A percentile compares a stretch with the other conserved stretches of the same genome.
Conservation (phyloP, 352 stramenopile genomes). For the Pythium sp. region DNA sequence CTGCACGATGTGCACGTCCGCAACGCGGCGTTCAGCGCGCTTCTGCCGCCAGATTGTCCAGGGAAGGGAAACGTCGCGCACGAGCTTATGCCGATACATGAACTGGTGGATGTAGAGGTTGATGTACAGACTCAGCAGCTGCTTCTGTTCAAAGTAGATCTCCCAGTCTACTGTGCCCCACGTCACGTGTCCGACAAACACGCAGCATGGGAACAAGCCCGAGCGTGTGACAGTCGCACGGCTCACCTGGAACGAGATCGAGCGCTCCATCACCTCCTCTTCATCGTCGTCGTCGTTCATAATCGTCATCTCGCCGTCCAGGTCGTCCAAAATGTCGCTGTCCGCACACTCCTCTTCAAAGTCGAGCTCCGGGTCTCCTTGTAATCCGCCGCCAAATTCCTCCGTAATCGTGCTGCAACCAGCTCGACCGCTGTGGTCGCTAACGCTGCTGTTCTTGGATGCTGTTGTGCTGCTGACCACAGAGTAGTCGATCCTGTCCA, state of each 20-base stretch:
- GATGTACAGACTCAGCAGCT: constrained; percentile 70
- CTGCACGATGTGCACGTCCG: constrained; percentile 67
- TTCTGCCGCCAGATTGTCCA: constrained; percentile 86
- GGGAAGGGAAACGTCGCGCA: constrained; percentile 52
- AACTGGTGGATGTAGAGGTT: constrained; percentile 55
- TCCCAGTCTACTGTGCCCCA: constrained; percentile 81
- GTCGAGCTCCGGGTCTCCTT: too few species aligned
- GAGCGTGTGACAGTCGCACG: constrained; percentile 64
- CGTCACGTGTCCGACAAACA: constrained; percentile 77
- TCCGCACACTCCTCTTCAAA: too few species aligned
- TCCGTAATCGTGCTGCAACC: too few species aligned
- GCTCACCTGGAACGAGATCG: constrained; percentile 74
- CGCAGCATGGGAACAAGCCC: constrained; percentile 74
- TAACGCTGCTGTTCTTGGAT: too few species aligned
- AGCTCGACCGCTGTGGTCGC: too few species aligned
- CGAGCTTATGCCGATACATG: constrained; percentile 38
- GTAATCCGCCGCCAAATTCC: too few species aligned
- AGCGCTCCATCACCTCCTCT: constrained; percentile 68
- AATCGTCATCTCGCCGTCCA: constrained; percentile 58
- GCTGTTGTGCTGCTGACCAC: too few species aligned
- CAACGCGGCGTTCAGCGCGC: constrained; percentile 62
- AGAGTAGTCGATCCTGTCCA: too few species aligned
- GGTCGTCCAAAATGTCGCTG: constrained; percentile 54
- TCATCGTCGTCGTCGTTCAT: constrained; percentile 60
- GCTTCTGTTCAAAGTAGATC: constrained; percentile 86